A percentile compares a stretch with the other conserved stretches of the same genome.
Conservation (phyloP, 1,284 basidiomycete genomes). For the Ustilago sp. region DNA sequence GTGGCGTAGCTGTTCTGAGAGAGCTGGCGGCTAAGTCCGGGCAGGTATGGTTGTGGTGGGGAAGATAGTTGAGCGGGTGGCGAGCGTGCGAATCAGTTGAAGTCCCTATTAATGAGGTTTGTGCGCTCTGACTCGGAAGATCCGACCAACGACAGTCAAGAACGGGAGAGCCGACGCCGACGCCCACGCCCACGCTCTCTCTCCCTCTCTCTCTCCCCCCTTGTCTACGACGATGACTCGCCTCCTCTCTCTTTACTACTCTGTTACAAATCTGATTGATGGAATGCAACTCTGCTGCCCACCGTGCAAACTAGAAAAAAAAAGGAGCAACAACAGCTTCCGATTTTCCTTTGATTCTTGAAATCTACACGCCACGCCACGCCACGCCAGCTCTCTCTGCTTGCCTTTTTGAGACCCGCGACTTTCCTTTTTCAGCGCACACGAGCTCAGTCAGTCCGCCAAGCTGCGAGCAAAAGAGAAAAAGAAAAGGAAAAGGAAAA, state of each 20-base stretch:
- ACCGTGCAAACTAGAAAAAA: slow-evolving; percentile 23
- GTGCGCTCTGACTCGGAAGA: slow-evolving; percentile 1
- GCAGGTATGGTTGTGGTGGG: not conserved
- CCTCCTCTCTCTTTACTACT: not conserved
- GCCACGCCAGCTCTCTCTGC: slow-evolving; percentile 3
- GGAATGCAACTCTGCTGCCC: not conserved
- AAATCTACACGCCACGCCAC: slow-evolving; percentile 4
- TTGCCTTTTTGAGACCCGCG: not conserved
- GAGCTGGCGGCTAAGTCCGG: not conserved
- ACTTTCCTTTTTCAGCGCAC: not conserved
- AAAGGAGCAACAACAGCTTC: not conserved
- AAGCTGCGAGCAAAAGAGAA: too few species aligned
- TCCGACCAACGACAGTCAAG: not conserved
- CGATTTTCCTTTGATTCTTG: slow-evolving; percentile 11
- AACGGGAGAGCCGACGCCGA: not conserved
- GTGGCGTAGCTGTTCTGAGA: slow-evolving; percentile 2
- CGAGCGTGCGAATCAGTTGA: not conserved
- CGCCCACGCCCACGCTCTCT: not conserved
- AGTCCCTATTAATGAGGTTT: not conserved
- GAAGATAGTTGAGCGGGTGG: not conserved
- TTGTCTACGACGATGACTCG: slow-evolving; percentile 12
- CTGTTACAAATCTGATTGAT: not conserved
- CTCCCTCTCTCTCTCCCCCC: too few species aligned
- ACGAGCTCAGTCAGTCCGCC: not conserved
- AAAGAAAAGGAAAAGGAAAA: not conserved